These are phyloP conservation scores for Coleophoma eucalyptorum DNA, from an alignment of 2,329 filamentous ascomycete species.

Conservation along the genomic window DNA sequence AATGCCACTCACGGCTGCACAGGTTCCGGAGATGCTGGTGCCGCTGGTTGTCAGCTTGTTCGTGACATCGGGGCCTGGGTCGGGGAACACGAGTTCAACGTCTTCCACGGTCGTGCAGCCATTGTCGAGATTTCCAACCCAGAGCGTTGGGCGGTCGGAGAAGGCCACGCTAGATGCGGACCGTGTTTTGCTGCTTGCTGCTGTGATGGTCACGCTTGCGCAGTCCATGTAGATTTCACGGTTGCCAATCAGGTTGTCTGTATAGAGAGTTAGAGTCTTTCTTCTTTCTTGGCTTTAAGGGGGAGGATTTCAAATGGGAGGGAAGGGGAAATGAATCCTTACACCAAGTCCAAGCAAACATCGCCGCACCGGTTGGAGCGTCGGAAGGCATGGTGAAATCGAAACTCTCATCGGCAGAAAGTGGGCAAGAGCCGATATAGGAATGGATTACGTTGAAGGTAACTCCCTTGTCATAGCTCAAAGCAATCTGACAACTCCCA, in stretches of 20 bases:
- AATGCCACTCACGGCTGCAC: conserved; percentile 16
- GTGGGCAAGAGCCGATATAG: conserved; percentile 27
- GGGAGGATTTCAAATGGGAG: too few relatives aligned
- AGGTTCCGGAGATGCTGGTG: conserved; percentile 16
- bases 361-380: conserved; percentile 13
- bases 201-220: conserved; percentile 48
- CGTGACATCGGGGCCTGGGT: conserved; percentile 43
- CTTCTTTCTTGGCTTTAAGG: too few relatives aligned
- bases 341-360: conserved; percentile 49
- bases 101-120: conserved; percentile 44
- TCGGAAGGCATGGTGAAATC: conserved; percentile 24
- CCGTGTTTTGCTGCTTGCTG: conserved; percentile 5
- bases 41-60: conserved; percentile 3
- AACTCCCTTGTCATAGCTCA: conserved; percentile 55
- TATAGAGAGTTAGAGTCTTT: too few relatives aligned
- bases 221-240: conserved; percentile 68
- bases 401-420: conserved; percentile 12
- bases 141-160: conserved; percentile 48
- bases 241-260: conserved; percentile 49
- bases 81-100: conserved; percentile 48
- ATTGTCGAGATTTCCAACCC: conserved; percentile 53
- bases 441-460: conserved; percentile 58
- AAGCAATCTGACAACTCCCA: conserved; percentile 56
- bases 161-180: conserved; percentile 30
- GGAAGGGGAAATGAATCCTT: too few relatives aligned